phyloP scores from a whole-genome alignment of 305 asterid genomes.

The Fraxinus latifolia region DNA sequence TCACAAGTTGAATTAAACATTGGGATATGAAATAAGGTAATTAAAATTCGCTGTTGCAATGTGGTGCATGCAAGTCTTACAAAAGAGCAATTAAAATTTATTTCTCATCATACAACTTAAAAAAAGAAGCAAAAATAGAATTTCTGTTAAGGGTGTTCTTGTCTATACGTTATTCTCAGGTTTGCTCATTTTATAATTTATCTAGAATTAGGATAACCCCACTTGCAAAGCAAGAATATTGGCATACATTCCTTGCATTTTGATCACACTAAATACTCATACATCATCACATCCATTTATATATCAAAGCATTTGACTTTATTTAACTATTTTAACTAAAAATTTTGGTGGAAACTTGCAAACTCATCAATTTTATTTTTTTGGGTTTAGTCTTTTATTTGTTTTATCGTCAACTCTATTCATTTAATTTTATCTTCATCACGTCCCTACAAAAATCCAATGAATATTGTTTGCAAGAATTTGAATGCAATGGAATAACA shows the following conservation, averaged over 20 bases:
- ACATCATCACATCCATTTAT: neutral
- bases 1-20: neutral
- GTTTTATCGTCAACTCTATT: neutral
- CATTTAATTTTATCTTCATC: neutral
- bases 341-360: neutral
- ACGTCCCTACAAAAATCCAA: neutral
- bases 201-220: neutral
- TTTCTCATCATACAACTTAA: neutral
- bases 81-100: conserved; percentile 18
- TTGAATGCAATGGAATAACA: neutral
- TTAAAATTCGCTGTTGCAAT: neutral
- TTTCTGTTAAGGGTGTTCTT: neutral
- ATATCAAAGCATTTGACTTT: neutral
- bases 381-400: neutral
- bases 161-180: neutral
- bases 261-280: neutral
- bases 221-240: neutral
- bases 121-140: neutral
- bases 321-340: neutral
- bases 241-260: neutral
- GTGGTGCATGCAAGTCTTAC: conserved; percentile 5
- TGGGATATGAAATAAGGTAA: neutral
- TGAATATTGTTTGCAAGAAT: neutral
- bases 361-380: neutral
- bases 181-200: neutral